phyloP scores from a whole-genome alignment of 345 rosid species.

The Balakata baccata region DNA sequence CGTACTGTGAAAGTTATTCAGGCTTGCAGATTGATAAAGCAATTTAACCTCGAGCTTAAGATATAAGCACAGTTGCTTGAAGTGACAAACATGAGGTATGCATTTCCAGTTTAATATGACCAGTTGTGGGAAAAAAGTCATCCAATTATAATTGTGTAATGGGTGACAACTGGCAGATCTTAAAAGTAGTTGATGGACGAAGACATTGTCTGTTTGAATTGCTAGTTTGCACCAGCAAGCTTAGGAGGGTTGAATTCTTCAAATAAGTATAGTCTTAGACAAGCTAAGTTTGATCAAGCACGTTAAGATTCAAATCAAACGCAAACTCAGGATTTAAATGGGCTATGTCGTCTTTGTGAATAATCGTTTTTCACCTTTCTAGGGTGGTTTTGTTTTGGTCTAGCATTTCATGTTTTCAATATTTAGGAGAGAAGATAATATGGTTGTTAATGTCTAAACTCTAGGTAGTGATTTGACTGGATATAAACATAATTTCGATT shows the following conservation, averaged over 20 bases:
- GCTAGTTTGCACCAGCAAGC: neutral
- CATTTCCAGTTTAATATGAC: neutral
- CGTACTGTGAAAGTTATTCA: neutral
- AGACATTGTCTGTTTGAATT: neutral
- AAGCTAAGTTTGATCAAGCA: neutral
- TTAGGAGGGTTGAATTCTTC: neutral
- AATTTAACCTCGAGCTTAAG: neutral
- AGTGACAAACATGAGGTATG: neutral
- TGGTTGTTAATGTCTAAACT: neutral
- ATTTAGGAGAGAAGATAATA: neutral
- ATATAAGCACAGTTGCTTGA: neutral
- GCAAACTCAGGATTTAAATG: neutral
- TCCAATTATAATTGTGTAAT: neutral
- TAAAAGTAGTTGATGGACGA: neutral
- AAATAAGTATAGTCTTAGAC: neutral
- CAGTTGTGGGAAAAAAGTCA: slow-evolving; percentile 1
- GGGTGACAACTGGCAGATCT: too few relatives aligned
- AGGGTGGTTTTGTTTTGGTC: neutral
- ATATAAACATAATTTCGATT: neutral
- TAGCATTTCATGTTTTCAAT: neutral
- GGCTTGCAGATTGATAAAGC: neutral
- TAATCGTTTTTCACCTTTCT: neutral
- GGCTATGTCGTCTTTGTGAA: neutral
- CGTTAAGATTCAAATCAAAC: neutral
- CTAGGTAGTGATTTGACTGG: neutral